Evolutionary conservation across 257 asterid species (phyloP).

Genomic region (Ehretia macrophylla): DNA sequence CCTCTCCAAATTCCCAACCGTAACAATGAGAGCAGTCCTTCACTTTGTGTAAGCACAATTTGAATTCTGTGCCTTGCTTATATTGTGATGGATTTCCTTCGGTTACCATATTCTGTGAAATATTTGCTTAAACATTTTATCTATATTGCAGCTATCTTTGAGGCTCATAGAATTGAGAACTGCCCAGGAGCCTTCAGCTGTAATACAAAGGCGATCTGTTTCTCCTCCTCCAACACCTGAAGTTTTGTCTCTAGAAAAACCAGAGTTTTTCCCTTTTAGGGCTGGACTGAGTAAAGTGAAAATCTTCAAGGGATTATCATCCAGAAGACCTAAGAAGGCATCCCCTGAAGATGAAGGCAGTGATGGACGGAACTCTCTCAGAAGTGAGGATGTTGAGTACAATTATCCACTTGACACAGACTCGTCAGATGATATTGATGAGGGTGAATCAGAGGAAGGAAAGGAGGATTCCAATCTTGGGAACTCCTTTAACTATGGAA

Average conservation of each 20-base stretch:
- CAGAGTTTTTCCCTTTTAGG: constrained; percentile 28
- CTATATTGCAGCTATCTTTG: constrained; percentile 48
- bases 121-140: not conserved
- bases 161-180: constrained; percentile 36
- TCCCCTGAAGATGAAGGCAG: constrained; percentile 55
- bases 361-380: constrained; percentile 51
- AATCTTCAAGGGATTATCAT: constrained; percentile 39
- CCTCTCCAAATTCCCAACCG: constrained; percentile 32
- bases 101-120: not conserved
- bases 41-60: constrained; percentile 46
- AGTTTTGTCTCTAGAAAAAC: constrained; percentile 31
- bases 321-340: constrained; percentile 34
- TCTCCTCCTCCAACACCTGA: constrained; percentile 51
- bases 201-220: constrained; percentile 26
- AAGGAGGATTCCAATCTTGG: constrained; percentile 13
- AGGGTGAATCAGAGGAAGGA: constrained; percentile 36
- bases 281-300: constrained; percentile 39
- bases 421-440: constrained; percentile 42
- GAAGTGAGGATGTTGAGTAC: constrained; percentile 47
- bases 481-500: constrained; percentile 60
- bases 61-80: not conserved
- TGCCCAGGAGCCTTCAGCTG: constrained; percentile 37
- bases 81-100: not conserved
- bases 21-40: constrained; percentile 11
- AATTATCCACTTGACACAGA: constrained; percentile 43